These are phyloP conservation scores for Sordaria brevicollis DNA, from an alignment of 495 filamentous ascomycete species.

Conservation along the genomic window DNA sequence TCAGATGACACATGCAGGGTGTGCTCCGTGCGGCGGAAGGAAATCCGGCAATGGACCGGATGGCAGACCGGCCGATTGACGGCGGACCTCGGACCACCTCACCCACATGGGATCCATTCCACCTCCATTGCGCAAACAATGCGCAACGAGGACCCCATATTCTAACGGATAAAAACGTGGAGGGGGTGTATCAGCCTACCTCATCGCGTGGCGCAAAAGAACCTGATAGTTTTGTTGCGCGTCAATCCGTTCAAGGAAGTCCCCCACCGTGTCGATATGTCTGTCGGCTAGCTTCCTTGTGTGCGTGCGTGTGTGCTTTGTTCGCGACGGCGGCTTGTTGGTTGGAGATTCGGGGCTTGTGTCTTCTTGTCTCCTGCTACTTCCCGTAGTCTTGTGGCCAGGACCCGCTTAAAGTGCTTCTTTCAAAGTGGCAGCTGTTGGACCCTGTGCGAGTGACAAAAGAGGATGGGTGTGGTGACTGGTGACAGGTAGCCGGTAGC, in stretches of 20 bases:
- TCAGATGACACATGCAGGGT: neutral
- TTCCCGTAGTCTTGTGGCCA: slow-evolving; percentile 12
- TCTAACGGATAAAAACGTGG: neutral
- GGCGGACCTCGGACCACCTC: neutral
- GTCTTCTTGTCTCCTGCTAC: slow-evolving; percentile 8
- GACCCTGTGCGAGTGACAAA: neutral
- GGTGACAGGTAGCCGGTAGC: neutral
- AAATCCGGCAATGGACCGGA: neutral
- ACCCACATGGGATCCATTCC: neutral
- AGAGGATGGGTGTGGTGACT: neutral
- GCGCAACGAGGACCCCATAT: neutral
- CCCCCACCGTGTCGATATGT: neutral
- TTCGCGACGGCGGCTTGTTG: neutral
- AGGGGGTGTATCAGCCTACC: slow-evolving; percentile 9
- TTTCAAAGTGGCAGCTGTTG: neutral
- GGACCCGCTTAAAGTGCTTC: slow-evolving; percentile 8
- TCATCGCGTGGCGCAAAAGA: slow-evolving; percentile 11
- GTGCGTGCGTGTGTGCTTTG: slow-evolving; percentile 7
- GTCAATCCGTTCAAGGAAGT: slow-evolving; percentile 1
- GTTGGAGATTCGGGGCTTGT: neutral
- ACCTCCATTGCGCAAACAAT: neutral
- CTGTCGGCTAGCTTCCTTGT: neutral
- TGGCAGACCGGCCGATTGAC: neutral
- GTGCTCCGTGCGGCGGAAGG: neutral
- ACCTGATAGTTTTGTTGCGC: slow-evolving; percentile 6